These are phyloP conservation scores for Garcileccinum viscosum DNA, from an alignment of 1,284 basidiomycete genomes.

Conservation along the genomic window DNA sequence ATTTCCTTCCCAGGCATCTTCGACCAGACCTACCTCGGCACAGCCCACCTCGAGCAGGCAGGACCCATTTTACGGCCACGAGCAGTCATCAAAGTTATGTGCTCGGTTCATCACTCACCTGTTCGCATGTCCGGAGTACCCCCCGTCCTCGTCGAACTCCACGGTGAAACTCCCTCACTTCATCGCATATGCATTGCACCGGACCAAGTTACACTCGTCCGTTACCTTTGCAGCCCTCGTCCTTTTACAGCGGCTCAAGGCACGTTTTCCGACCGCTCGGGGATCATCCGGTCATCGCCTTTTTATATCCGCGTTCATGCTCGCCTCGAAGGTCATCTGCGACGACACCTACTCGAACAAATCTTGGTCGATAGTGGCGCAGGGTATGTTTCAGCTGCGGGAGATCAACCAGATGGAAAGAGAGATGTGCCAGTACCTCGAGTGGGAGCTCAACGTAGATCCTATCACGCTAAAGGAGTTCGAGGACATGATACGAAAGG, in stretches of 20 bases:
- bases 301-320: constrained; percentile 95
- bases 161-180: constrained; percentile 77
- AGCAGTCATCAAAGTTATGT: constrained; percentile 67
- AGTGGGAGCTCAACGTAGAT: constrained; percentile 88
- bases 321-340: constrained; percentile 88
- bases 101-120: constrained; percentile 82
- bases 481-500: constrained; percentile 63
- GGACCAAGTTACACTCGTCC: constrained; percentile 81
- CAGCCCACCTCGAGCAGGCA: constrained; percentile 32
- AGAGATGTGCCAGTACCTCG: constrained; percentile 91
- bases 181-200: constrained; percentile 89
- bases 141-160: constrained; percentile 56
- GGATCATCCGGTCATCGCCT: constrained; percentile 91
- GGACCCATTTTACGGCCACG: constrained; percentile 85
- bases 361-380: constrained; percentile 93
- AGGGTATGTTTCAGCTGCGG: constrained; percentile 86
- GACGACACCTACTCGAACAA: constrained; percentile 98
- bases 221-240: constrained; percentile 89
- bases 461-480: constrained; percentile 70
- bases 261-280: constrained; percentile 88
- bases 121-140: constrained; percentile 75
- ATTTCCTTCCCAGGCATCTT: constrained; percentile 28
- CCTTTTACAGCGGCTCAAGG: constrained; percentile 86
- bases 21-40: constrained; percentile 37
- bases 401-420: constrained; percentile 98